Evolutionary conservation across 140 eudicot genomes (phyloP).

Genomic region (Senecio squalidus): DNA sequence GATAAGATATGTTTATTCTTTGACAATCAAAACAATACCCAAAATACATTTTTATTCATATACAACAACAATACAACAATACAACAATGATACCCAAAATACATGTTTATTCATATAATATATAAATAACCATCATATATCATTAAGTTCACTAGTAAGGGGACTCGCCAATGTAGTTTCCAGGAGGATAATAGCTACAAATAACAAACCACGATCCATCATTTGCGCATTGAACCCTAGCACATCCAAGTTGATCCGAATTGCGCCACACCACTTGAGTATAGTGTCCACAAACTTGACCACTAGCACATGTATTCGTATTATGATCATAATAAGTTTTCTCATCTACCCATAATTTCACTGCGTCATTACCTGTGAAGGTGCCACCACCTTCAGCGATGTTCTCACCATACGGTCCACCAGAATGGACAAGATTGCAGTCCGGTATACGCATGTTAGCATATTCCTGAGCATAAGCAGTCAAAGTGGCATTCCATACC

Average conservation of each 20-base stretch:
- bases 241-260: not conserved
- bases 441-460: not conserved
- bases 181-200: slow-evolving; percentile 19
- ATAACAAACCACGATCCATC: not conserved
- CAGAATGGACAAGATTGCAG: not conserved
- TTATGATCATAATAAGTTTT: not conserved
- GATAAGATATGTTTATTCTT: too few species aligned
- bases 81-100: too few species aligned
- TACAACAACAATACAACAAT: too few species aligned
- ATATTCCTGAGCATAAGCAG: not conserved
- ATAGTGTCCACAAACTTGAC: not conserved
- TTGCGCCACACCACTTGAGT: not conserved
- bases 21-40: too few species aligned
- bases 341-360: not conserved
- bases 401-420: not conserved
- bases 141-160: not conserved
- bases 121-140: not conserved
- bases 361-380: not conserved
- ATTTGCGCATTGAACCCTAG: not conserved
- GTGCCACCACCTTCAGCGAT: not conserved
- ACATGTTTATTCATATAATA: too few species aligned
- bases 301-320: not conserved
- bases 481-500: not conserved
- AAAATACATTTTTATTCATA: too few species aligned
- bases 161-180: slow-evolving; percentile 11